Evolutionary conservation across 2,329 filamentous ascomycete genomes (phyloP), one percentile per base, ranked within the genome.

Genomic region (Claviceps maximensis): DNA sequence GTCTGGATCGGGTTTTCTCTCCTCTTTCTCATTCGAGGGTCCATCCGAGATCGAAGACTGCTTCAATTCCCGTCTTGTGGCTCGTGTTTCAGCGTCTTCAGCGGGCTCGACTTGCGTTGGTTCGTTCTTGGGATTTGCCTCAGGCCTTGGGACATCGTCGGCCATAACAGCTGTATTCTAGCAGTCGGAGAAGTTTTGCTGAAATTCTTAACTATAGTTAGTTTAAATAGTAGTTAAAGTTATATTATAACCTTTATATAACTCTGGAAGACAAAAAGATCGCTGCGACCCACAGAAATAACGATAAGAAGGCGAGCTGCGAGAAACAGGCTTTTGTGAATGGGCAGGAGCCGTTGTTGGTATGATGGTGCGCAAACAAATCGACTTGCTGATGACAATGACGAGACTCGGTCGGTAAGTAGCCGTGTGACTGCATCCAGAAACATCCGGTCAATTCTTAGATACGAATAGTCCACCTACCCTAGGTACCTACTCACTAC

Each of bases 81-180:
- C 80, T 54, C 78, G 78, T 42, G 81, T 84, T 61, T 80, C 80
- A 38, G 78, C 76, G 64, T 84, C 81, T 59, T 84, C 81, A 52
- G 70, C 74, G 36, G 62, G 61, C 53, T 70, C 67, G 56, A 68
- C 58, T 49, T 60, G 61, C 51, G 61, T 51, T 48, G 59, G 60
- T 31, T 68, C 65, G 53, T 60, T 63, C 56, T 66, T 70, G 54
- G 72, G 71, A 63, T 69, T 73, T 48, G 65, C 65, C 59, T 65
- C 66, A 60, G 65, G 65, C 59, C 66, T 66, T 62, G 67, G 70
- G 53, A 63, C 61, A 55, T 73, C 69, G 64, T 74, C 72, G 58
- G 71, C 66, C 73, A 76, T 76, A 64, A 59, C 49, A 50, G 50
- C 44, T 47, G 36, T 33, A 8, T 46, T 21, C 17, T 7, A 5